Conservation (phyloP, 208 protist species). For the Plasmodiophora brassicae region DNA sequence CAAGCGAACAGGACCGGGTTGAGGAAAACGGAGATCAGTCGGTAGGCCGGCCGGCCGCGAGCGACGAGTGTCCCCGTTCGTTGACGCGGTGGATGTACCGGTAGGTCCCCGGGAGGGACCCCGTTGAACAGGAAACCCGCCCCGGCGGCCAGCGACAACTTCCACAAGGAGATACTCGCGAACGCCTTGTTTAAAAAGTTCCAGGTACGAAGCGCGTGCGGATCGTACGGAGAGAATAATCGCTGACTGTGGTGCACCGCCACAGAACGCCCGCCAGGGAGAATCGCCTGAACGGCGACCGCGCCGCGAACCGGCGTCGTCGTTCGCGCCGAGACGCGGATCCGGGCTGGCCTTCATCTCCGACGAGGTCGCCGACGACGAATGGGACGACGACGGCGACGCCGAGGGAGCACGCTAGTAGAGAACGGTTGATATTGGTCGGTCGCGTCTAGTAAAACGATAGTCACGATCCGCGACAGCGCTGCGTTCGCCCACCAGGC, state of each 20-base stretch:
- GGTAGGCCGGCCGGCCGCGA: not conserved
- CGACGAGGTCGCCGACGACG: not conserved
- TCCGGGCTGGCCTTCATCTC: not conserved
- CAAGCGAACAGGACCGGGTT: not conserved
- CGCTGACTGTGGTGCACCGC: not conserved
- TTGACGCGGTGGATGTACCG: not conserved
- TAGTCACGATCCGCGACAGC: no score
- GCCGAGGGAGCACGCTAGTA: not conserved
- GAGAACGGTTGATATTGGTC: not conserved
- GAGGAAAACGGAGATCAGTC: not conserved
- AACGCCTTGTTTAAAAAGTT: conserved; percentile 22
- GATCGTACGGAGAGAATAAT: not conserved
- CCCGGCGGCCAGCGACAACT: not conserved
- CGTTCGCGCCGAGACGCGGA: not conserved
- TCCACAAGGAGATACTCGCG: conserved; percentile 12
- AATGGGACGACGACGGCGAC: not conserved
- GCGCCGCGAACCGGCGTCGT: not conserved
- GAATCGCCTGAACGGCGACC: not conserved
- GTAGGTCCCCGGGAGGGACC: conserved; percentile 6
- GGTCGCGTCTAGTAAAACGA: not conserved
- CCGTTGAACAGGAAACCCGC: not conserved
- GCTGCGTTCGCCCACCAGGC: no score
- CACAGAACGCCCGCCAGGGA: not conserved
- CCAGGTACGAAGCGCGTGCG: not conserved
- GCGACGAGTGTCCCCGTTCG: not conserved